A percentile compares a stretch with the other conserved stretches of the same genome.
Evolutionary conservation across 805 yeast species (phyloP).

Genomic region (Candida nanaspora): DNA sequence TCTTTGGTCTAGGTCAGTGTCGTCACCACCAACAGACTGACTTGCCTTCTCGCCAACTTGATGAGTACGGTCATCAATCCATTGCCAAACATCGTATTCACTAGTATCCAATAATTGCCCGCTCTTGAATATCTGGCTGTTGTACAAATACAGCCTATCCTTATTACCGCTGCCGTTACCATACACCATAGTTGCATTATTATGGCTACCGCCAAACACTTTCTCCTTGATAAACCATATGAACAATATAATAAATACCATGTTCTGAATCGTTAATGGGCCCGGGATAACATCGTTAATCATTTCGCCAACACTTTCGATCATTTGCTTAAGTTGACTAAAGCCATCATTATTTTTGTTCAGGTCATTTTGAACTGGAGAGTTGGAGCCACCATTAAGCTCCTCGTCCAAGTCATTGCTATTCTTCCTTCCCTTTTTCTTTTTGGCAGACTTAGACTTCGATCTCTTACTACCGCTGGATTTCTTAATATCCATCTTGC

Average conservation of each 20-base stretch:
- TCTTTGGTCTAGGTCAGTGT: too few relatives aligned
- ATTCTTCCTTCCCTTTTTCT: conserved; percentile 10
- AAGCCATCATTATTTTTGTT: conserved; percentile 14
- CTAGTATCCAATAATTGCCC: conserved; percentile 29
- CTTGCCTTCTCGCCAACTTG: not conserved
- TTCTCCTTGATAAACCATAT: not conserved
- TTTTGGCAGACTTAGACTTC: conserved; percentile 7
- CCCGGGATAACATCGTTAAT: conserved; percentile 2
- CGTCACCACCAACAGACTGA: not conserved
- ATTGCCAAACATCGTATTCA: conserved; percentile 64
- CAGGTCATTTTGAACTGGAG: too few relatives aligned
- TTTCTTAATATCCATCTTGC: conserved; percentile 2
- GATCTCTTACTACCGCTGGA: not conserved
- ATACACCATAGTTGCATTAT: not conserved
- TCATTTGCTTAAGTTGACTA: conserved; percentile 1
- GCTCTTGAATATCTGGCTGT: not conserved
- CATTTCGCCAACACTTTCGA: not conserved
- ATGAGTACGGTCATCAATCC: conserved; percentile 44
- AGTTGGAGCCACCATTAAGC: too few relatives aligned
- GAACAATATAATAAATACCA: not conserved
- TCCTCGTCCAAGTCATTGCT: conserved; percentile 28
- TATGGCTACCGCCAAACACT: not conserved
- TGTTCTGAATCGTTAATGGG: conserved; percentile 4
- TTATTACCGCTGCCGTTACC: not conserved
- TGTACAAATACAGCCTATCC: not conserved